A percentile compares a stretch with the other conserved stretches of the same genome.
Evolutionary conservation across 2,329 filamentous ascomycete species (phyloP).

Genomic region (Achaetomium macrosporum): DNA sequence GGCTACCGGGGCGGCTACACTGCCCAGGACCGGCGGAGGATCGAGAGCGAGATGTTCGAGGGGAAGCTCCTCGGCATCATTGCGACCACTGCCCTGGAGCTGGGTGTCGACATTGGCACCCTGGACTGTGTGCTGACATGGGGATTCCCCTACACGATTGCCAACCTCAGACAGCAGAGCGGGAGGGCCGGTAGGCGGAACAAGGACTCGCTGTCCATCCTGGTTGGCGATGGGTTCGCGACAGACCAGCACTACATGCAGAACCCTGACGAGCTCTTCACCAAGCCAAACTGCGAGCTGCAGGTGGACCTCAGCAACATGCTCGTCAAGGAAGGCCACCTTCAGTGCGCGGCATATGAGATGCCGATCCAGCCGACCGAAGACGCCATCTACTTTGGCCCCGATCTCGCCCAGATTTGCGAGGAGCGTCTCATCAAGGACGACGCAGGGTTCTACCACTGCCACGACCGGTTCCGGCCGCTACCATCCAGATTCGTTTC

Average conservation of each 20-base stretch:
- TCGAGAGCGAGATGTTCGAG: conserved; percentile 96
- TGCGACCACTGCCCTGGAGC: conserved; percentile 84
- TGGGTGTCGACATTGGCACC: conserved; percentile 92
- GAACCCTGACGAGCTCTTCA: conserved; percentile 90
- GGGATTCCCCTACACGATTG: conserved; percentile 92
- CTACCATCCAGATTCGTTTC: conserved; percentile 75
- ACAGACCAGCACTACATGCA: conserved; percentile 97
- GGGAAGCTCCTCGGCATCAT: conserved; percentile 90
- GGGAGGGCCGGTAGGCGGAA: conserved; percentile 87
- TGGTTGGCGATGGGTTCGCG: conserved; percentile 83
- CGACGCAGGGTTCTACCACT: conserved; percentile 78
- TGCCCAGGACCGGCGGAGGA: conserved; percentile 77
- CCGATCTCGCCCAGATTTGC: conserved; percentile 64
- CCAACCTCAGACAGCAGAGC: conserved; percentile 90
- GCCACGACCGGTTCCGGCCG: conserved; percentile 81
- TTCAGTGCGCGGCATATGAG: conserved; percentile 93
- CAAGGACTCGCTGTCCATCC: conserved; percentile 83
- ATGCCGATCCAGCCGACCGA: conserved; percentile 80
- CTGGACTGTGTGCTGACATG: conserved; percentile 91
- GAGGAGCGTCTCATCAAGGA: conserved; percentile 69
- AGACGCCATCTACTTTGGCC: conserved; percentile 74
- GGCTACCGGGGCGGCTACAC: conserved; percentile 94
- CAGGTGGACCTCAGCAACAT: conserved; percentile 91
- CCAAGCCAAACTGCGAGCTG: conserved; percentile 79
- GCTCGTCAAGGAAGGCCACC: conserved; percentile 84